phyloP scores from a whole-genome alignment of 257 asterid species.

The Ilex aquifolium region DNA sequence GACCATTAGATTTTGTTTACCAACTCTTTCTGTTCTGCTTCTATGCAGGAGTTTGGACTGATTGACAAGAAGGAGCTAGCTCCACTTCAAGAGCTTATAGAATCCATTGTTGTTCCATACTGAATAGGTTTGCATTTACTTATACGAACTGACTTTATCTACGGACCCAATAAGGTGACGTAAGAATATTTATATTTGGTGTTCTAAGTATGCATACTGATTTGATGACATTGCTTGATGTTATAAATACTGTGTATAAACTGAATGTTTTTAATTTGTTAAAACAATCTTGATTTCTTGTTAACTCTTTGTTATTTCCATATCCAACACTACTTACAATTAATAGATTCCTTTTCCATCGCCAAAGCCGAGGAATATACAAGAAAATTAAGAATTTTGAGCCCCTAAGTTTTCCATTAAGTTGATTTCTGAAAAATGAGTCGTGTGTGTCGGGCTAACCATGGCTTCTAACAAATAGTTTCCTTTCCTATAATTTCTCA shows the following conservation, averaged over 20 bases:
- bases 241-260: too few species aligned
- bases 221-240: neutral
- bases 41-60: conserved; percentile 77
- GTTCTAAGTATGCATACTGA: conserved; percentile 15
- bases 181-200: neutral
- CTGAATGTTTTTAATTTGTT: too few species aligned
- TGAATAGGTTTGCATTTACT: conserved; percentile 19
- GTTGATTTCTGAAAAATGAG: too few species aligned
- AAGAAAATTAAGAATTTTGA: neutral
- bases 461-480: too few species aligned
- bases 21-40: neutral
- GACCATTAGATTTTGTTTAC: neutral
- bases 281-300: too few species aligned
- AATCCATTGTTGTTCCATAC: conserved; percentile 59
- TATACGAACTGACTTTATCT: conserved; percentile 14
- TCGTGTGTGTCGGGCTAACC: too few species aligned
- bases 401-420: neutral
- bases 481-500: neutral
- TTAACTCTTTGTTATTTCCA: too few species aligned
- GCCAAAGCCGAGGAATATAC: too few species aligned
- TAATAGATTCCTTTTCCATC: too few species aligned
- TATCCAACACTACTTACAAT: too few species aligned
- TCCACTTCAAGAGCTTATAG: conserved; percentile 81
- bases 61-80: conserved; percentile 89
- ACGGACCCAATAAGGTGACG: conserved; percentile 7